Evolutionary conservation across 2,329 filamentous ascomycete species (phyloP).

Genomic region (Chaetomiaceae sp.): DNA sequence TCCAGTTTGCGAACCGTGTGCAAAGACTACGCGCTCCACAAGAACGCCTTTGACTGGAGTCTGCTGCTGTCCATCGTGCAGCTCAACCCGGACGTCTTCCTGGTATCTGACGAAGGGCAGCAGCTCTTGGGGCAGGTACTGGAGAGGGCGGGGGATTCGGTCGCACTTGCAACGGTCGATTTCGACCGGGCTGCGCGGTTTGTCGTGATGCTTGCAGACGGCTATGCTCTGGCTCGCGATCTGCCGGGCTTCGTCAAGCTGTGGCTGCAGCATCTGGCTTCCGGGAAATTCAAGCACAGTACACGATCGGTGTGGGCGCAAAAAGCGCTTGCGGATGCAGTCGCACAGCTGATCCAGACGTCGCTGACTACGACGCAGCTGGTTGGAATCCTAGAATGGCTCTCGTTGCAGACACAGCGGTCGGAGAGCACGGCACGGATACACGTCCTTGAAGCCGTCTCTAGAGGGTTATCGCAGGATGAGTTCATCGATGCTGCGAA

Average conservation of each 20-base stretch:
- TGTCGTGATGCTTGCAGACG: constrained; percentile 38
- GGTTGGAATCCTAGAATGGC: constrained; percentile 38
- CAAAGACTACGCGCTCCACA: constrained; percentile 35
- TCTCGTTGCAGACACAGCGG: constrained; percentile 29
- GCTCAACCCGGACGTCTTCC: constrained; percentile 44
- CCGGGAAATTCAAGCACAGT: constrained; percentile 25
- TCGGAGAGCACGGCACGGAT: constrained; percentile 31
- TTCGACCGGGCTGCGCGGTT: constrained; percentile 28
- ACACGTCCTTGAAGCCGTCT: constrained; percentile 39
- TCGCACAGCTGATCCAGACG: constrained; percentile 33
- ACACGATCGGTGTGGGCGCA: constrained; percentile 26
- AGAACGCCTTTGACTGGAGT: constrained; percentile 35
- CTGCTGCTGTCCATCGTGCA: constrained; percentile 36
- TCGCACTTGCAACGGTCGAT: constrained; percentile 15
- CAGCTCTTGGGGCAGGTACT: constrained; percentile 37
- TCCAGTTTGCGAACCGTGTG: constrained; percentile 39
- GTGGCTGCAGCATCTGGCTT: constrained; percentile 40
- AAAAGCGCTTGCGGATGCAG: constrained; percentile 19
- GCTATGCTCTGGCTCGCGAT: constrained; percentile 39
- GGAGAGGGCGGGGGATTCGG: constrained; percentile 26
- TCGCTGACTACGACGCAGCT: constrained; percentile 42
- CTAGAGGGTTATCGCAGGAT: constrained; percentile 37
- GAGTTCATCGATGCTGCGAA: constrained; percentile 38
- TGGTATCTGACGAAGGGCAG: constrained; percentile 33
- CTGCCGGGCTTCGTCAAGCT: constrained; percentile 40